Conservation (phyloP, 371 early-diverging fungal genomes). For the Batkoa obscura region DNA sequence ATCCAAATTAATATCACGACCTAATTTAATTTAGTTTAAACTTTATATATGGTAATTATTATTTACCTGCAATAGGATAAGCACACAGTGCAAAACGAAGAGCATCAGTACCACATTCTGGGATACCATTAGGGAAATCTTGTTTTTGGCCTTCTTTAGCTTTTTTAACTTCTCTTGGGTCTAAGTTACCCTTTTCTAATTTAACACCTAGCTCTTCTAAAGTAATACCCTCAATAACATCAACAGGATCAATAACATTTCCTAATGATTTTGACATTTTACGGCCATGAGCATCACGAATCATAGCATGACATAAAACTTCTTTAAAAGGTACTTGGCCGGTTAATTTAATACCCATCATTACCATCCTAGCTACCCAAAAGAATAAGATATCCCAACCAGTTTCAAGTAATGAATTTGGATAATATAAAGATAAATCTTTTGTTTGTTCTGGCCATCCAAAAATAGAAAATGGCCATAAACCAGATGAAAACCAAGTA, state of each 20-base stretch:
- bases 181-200: slow-evolving; percentile 76
- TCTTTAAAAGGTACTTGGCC: slow-evolving; percentile 89
- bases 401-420: slow-evolving; percentile 89
- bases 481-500: slow-evolving; percentile 99
- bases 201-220: slow-evolving; percentile 59
- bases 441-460: slow-evolving; percentile 90
- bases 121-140: slow-evolving; percentile 97
- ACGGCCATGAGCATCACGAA: slow-evolving; percentile 98
- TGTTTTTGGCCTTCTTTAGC: slow-evolving; percentile 72
- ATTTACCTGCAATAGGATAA: slow-evolving; percentile 45
- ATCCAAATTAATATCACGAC: slow-evolving; percentile 94
- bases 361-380: slow-evolving; percentile 99
- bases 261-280: slow-evolving; percentile 99
- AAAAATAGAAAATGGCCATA: slow-evolving; percentile 97
- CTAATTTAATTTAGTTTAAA: slow-evolving; percentile 12
- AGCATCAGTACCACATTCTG: slow-evolving; percentile 98
- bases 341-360: slow-evolving; percentile 92
- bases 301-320: slow-evolving; percentile 96
- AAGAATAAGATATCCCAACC: slow-evolving; percentile 99
- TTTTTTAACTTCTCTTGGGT: slow-evolving; percentile 76
- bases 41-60: background rate
- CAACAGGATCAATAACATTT: slow-evolving; percentile 98
- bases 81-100: slow-evolving; percentile 92
- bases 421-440: slow-evolving; percentile 81
- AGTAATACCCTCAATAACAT: slow-evolving; percentile 90